Percentiles rank a stretch among this genome's conserved stretches.
Evolutionary conservation across 106 monocot species (phyloP).

Genomic region (Iris macrosiphon): DNA sequence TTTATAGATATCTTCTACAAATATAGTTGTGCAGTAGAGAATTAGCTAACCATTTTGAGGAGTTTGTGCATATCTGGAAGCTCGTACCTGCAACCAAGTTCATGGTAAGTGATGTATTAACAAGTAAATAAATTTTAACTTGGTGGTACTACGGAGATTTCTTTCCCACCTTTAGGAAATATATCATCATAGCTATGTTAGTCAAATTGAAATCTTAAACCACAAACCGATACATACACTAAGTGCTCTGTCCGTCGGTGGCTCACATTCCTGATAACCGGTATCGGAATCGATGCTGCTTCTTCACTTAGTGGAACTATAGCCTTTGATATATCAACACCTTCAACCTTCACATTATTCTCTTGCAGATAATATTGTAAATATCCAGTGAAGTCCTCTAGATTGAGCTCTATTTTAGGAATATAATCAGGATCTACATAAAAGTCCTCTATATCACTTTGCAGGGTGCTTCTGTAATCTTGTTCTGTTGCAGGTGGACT

Average conservation of each 20-base stretch:
- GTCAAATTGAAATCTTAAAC: neutral
- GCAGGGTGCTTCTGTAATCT: neutral
- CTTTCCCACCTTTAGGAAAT: no score
- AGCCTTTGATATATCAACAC: slow-evolving; percentile 13
- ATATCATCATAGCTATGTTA: neutral
- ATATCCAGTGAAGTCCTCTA: neutral
- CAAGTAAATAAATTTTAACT: neutral
- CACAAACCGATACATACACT: slow-evolving; percentile 6
- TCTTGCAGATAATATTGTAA: slow-evolving; percentile 8
- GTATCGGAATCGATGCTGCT: slow-evolving; percentile 6
- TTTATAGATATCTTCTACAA: no score
- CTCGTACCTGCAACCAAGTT: no score
- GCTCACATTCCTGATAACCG: slow-evolving; percentile 9
- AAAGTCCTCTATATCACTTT: slow-evolving; percentile 12
- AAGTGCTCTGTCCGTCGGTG: slow-evolving; percentile 14
- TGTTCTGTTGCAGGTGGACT: slow-evolving; percentile 3
- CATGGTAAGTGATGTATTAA: no score
- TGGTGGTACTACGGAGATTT: no score
- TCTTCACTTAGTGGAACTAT: slow-evolving; percentile 9
- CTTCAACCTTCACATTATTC: slow-evolving; percentile 3
- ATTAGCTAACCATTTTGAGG: neutral
- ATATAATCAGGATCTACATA: slow-evolving; percentile 13
- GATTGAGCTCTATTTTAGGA: slow-evolving; percentile 12
- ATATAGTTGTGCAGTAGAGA: no score
- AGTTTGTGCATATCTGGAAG: no score